phyloP scores from a whole-genome alignment of 2,329 filamentous ascomycete genomes.

The Biscogniauxia mediterranea region DNA sequence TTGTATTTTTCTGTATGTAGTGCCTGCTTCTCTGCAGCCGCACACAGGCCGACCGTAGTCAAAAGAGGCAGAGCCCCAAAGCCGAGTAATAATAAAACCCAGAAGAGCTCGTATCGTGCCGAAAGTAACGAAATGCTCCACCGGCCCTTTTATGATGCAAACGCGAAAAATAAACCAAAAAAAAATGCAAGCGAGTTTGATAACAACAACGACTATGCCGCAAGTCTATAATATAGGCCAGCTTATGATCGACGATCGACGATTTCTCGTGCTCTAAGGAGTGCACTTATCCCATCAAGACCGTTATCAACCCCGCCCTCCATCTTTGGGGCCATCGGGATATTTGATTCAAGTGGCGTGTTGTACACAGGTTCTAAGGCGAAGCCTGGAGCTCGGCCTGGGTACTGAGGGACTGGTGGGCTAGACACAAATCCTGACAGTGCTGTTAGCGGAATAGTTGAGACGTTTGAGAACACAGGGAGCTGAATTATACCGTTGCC shows the following conservation, averaged over 20 bases:
- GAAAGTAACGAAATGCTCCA: neutral
- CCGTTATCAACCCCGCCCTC: constrained; percentile 23
- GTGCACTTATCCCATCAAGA: constrained; percentile 58
- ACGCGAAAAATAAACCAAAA: neutral
- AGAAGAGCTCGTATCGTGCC: neutral
- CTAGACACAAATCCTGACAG: constrained; percentile 12
- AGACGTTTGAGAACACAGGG: neutral
- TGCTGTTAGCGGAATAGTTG: constrained; percentile 2
- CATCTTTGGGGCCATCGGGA: constrained; percentile 11
- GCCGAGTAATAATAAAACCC: neutral
- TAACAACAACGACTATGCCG: neutral
- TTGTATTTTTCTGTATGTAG: neutral
- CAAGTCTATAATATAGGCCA: neutral
- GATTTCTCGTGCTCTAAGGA: constrained; percentile 59
- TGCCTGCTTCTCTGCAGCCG: neutral
- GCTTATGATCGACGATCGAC: constrained; percentile 43
- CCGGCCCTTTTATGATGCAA: neutral
- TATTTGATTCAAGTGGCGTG: constrained; percentile 13
- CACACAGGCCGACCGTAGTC: neutral
- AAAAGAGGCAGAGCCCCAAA: neutral
- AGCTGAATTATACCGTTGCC: constrained; percentile 14
- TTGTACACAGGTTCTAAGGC: constrained; percentile 9
- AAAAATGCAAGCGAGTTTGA: neutral
- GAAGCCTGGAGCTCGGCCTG: constrained; percentile 3
- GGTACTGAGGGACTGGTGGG: constrained; percentile 9